These are phyloP conservation scores for Achaetomiella virescens DNA, from an alignment of 495 filamentous ascomycete species.

Conservation along the genomic window DNA sequence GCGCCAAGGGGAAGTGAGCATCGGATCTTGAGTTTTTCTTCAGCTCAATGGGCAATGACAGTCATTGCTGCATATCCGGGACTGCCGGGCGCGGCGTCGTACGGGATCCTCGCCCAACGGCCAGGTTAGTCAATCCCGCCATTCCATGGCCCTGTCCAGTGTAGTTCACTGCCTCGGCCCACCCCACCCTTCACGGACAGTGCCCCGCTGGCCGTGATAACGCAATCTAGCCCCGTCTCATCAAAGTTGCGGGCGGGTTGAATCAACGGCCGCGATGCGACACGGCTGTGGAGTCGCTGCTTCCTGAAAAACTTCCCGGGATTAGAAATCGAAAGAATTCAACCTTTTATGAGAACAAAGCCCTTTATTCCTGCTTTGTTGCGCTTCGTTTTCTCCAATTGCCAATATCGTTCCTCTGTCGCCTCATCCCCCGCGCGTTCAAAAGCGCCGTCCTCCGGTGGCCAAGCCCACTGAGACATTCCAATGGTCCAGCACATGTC, in stretches of 20 bases:
- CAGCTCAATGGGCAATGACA: neutral
- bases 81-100: neutral
- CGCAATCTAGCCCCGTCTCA: conserved; percentile 16
- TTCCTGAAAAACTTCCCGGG: neutral
- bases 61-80: neutral
- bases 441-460: neutral
- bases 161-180: conserved; percentile 2
- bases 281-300: neutral
- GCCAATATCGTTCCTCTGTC: neutral
- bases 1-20: conserved; percentile 51
- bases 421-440: neutral
- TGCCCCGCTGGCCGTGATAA: conserved; percentile 9
- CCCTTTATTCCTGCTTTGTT: neutral
- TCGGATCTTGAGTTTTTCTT: neutral
- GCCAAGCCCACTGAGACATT: neutral
- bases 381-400: neutral
- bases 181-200: neutral
- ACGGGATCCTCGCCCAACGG: neutral
- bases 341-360: neutral
- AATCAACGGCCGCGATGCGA: neutral
- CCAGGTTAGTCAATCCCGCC: neutral
- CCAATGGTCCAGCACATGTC: neutral
- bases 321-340: conserved; percentile 18
- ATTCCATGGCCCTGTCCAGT: neutral
- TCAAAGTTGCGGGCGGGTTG: neutral